Evolutionary conservation across 345 rosid genomes (phyloP).

Genomic region (Lenwebbia sp.): DNA sequence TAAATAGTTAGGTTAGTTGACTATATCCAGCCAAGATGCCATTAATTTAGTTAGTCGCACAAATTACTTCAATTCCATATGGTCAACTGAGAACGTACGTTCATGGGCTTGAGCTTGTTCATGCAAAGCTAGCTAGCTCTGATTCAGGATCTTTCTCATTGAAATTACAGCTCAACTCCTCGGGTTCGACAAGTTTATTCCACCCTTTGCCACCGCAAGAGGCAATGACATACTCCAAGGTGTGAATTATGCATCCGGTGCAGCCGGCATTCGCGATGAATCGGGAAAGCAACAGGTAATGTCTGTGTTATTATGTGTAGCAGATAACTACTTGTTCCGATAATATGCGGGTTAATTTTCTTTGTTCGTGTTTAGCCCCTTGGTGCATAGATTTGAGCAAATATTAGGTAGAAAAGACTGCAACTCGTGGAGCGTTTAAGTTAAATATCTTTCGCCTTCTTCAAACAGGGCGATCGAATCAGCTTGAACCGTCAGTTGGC

Average conservation of each 20-base stretch:
- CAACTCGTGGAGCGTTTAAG: neutral
- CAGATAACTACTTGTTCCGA: neutral
- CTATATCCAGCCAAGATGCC: neutral
- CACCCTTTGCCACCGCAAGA: slow-evolving; percentile 16
- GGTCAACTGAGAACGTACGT: neutral
- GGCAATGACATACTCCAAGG: slow-evolving; percentile 5
- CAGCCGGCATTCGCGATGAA: slow-evolving; percentile 5
- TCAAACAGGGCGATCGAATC: slow-evolving; percentile 31
- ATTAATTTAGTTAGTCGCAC: neutral
- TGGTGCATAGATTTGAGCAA: neutral
- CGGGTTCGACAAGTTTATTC: slow-evolving; percentile 24
- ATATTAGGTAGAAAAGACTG: neutral
- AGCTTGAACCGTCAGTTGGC: slow-evolving; percentile 23
- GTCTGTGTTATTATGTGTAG: too few species aligned
- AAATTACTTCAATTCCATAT: neutral
- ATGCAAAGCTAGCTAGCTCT: neutral
- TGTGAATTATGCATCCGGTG: slow-evolving; percentile 8
- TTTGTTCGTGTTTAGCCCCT: neutral
- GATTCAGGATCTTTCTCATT: neutral
- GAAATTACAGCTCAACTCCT: slow-evolving; percentile 16
- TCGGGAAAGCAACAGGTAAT: neutral
- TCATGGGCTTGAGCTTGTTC: neutral
- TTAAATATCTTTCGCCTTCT: neutral
- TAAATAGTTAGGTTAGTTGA: neutral
- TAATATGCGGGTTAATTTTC: neutral